Conservation (phyloP, 768 basidiomycete species). For the Boletellus emodensis region DNA sequence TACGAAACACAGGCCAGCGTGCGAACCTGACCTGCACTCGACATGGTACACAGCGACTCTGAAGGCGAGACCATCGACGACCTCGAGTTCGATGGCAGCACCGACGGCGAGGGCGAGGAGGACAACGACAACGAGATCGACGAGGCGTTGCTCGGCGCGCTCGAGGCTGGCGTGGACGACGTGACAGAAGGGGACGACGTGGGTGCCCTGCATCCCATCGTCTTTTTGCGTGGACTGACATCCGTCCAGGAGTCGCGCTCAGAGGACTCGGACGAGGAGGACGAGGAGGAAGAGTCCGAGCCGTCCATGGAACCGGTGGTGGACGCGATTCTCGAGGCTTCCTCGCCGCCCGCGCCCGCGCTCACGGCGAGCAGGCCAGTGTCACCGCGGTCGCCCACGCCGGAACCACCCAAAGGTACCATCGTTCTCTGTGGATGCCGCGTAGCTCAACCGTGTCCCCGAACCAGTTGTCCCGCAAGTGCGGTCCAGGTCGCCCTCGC, state of each 20-base stretch:
- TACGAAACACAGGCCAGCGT: conserved; percentile 18
- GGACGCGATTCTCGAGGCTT: conserved; percentile 29
- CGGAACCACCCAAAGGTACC: conserved; percentile 36
- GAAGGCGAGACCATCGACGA: conserved; percentile 63
- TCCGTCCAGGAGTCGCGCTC: conserved; percentile 49
- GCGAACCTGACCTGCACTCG: conserved; percentile 21
- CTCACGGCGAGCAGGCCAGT: conserved; percentile 18
- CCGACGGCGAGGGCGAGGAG: conserved; percentile 43
- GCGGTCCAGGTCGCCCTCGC: conserved; percentile 47
- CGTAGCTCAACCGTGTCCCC: conserved; percentile 17
- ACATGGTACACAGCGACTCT: conserved; percentile 56
- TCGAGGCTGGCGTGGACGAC: conserved; percentile 55
- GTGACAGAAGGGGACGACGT: conserved; percentile 72
- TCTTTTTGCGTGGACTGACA: conserved; percentile 2
- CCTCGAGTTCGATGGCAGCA: conserved; percentile 47
- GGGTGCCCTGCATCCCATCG: conserved; percentile 23
- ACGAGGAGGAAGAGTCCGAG: conserved; percentile 48
- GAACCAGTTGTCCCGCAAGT: conserved; percentile 21
- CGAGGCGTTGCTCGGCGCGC: conserved; percentile 59
- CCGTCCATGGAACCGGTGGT: conserved; percentile 29
- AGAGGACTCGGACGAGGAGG: conserved; percentile 59
- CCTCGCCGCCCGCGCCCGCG: conserved; percentile 28
- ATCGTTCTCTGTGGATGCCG: background rate
- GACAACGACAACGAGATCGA: conserved; percentile 51
- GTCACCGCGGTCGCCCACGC: conserved; percentile 26